phyloP scores from a whole-genome alignment of 352 stramenopile genomes.

The Pythium sukuiense region DNA sequence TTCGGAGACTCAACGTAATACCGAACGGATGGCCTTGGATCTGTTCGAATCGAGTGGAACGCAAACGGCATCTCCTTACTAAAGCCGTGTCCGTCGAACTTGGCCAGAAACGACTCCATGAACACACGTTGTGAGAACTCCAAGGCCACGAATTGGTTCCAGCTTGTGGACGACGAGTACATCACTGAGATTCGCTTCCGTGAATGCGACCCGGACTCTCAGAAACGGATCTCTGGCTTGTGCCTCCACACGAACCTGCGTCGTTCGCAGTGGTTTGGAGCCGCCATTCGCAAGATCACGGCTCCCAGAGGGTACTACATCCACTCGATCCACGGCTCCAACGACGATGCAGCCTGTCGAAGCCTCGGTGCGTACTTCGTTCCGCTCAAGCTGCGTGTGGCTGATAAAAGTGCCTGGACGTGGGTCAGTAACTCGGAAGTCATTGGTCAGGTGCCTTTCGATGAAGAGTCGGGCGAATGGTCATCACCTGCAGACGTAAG shows the following conservation, averaged over 20 bases:
- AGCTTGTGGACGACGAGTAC: neutral
- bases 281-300: neutral
- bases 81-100: too few relatives aligned
- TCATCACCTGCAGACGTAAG: neutral
- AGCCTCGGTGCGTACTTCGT: constrained; percentile 10
- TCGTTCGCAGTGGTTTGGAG: constrained; percentile 12
- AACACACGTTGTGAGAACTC: too few relatives aligned
- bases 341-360: neutral
- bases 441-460: neutral
- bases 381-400: neutral
- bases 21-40: constrained; percentile 1
- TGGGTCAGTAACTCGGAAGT: neutral
- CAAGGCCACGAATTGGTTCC: neutral
- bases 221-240: neutral
- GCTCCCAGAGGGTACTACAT: constrained; percentile 6
- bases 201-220: neutral
- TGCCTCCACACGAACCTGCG: neutral
- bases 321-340: constrained; percentile 9
- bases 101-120: too few relatives aligned
- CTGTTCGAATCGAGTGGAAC: neutral
- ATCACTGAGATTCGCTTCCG: neutral
- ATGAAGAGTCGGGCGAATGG: neutral
- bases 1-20: constrained; percentile 1
- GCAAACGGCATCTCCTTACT: neutral
- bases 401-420: neutral